A percentile compares a stretch with the other conserved stretches of the same genome.
Conservation (phyloP, 1,139 yeast genomes). For the Saccharomyces hybrid region DNA sequence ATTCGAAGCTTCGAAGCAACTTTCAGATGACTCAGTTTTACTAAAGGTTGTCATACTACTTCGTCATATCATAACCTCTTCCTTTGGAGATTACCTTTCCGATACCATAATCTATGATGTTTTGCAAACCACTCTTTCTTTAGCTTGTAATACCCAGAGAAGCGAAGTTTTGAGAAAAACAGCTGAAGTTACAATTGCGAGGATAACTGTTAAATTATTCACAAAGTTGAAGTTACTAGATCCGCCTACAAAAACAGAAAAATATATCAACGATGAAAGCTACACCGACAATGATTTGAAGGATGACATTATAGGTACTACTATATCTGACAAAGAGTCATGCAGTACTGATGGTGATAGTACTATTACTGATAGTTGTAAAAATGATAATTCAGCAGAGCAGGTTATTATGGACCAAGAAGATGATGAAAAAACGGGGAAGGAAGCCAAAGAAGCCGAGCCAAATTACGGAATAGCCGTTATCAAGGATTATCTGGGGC, state of each 20-base stretch:
- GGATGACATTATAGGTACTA: constrained; percentile 30
- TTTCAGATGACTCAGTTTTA: constrained; percentile 83
- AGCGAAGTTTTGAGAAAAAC: constrained; percentile 82
- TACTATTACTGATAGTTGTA: not conserved
- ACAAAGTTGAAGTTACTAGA: constrained; percentile 49
- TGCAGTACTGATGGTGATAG: not conserved
- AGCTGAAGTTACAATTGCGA: constrained; percentile 76
- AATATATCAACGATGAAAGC: constrained; percentile 28
- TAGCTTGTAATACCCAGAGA: constrained; percentile 86
- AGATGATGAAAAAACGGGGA: too few relatives aligned
- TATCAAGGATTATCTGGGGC: constrained; percentile 43
- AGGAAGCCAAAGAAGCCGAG: too few relatives aligned
- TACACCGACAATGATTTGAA: constrained; percentile 27
- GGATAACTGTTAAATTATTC: constrained; percentile 63
- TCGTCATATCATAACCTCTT: constrained; percentile 57
- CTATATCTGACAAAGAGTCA: not conserved
- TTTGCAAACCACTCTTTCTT: constrained; percentile 81
- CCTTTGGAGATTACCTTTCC: constrained; percentile 53
- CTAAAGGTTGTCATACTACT: constrained; percentile 70
- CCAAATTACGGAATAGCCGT: constrained; percentile 32
- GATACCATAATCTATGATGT: constrained; percentile 83
- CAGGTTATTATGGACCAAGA: too few relatives aligned
- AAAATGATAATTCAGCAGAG: too few relatives aligned
- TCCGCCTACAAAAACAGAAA: constrained; percentile 34
- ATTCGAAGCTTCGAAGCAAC: constrained; percentile 90